Evolutionary conservation across 306 rosid genomes (phyloP), one percentile per base, ranked within the genome.

Genomic region (Pterocarpus macrocarpus): DNA sequence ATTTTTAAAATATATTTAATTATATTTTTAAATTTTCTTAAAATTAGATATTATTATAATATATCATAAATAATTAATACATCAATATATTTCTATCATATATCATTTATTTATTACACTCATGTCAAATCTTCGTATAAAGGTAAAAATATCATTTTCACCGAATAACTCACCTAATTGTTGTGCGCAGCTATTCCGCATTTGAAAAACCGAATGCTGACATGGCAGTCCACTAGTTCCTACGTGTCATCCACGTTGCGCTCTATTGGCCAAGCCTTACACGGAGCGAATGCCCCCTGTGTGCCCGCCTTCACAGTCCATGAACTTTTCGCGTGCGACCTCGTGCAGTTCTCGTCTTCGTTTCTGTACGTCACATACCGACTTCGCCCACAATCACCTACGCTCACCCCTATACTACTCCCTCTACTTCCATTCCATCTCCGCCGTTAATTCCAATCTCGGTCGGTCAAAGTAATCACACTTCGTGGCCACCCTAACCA

Each of bases 261-360:
- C 30, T 50, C 71, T 33, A 81, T 57, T 70, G 82, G 88, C 53
- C 68, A 64, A 15, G 71, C 39, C 8, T 84, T 43, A 7, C 64
- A 12, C 56, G 3, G 13, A 74, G 79, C 89, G 7, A 16, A 53
- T 17, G 90, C 71, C 22, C 22, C 11, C 28, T 9, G 65, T 52
- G 87, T 44, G 83, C 34, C 85, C 17, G 62, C 87, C 17, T 72
- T 74, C 76, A 78, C 15, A 52, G n/a, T 44, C 72, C 92, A 79
- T 79, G 80, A 88, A 81, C 79, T 82, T 84, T 85, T 82, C 89
- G 68, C 84, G 56, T 79, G 90, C 61, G 0, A 0, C 3, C 92
- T 71, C 89, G 86, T 77, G 82, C 49, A 1, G 0, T 69, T 69
- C 66, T 17, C 64, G 1, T 34, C 0, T 9, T 69, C 33, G 39